Base-by-base conservation (phyloP, 2,329 filamentous ascomycete species). In the Trichophyton mentagrophytes region DNA sequence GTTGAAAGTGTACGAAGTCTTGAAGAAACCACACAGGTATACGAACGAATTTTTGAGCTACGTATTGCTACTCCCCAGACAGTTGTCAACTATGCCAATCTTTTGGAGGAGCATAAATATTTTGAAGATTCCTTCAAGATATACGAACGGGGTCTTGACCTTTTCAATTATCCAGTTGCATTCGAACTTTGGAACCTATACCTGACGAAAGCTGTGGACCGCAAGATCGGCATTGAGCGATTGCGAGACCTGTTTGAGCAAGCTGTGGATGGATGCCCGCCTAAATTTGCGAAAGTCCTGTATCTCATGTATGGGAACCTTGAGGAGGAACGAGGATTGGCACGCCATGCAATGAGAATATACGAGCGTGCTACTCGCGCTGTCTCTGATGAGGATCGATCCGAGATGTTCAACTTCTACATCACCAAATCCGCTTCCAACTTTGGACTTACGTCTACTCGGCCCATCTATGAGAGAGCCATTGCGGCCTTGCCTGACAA, bases 121-220 rank as follows among this genome's bases (percentile, higher is more conserved):
- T 96, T 87, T 69, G 93, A 99, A 72, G 93, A 99, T 68, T 95
- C 88, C 1, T 99, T 97, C 84, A 97, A 97, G 76, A 81, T 97
- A 55, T 99, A 95, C 72, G 93, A 99, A 75, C 85, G 93, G 63
- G 93, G 93, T 1, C 80, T 99, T 42, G 93, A 99, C 73, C 85
- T 99, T n/a, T 99, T 99, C 80, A 95, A 86, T 73, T 99, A 97
- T 69, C 93, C 93, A 0, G 92, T 97, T 17, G 93, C 93, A 15
- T 99, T 99, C 72, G 93, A 99, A 77, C 80, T 99, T 22, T 99
- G 93, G 95, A 99, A 99, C 67, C 77, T 99, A 7, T 99, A 99
- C 73, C 83, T 99, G 60, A 96, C 90, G 60, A 99, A 99, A 75
- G 93, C 93, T 0, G 91, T 97, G 22, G 90, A 96, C 71, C 88